phyloP scores from a whole-genome alignment of 306 rosid genomes.

The Acacia crassicarpa region DNA sequence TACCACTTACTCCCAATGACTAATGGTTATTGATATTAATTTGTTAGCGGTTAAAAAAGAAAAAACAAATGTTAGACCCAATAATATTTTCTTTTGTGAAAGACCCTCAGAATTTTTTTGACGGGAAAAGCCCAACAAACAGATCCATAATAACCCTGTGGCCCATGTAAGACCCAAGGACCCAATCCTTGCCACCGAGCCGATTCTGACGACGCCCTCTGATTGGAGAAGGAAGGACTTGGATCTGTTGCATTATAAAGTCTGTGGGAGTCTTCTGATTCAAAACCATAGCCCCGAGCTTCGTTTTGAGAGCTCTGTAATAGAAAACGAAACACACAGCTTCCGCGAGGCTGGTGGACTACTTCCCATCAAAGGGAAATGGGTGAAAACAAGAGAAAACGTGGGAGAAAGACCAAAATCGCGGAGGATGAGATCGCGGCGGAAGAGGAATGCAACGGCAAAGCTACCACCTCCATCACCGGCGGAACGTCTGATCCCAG shows the following conservation, averaged over 20 bases:
- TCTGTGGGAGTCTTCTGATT: not conserved
- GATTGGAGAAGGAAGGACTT: not conserved
- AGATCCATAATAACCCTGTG: not conserved
- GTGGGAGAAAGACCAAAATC: slow-evolving; percentile 50
- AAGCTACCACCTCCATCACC: slow-evolving; percentile 1
- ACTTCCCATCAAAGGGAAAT: slow-evolving; percentile 21
- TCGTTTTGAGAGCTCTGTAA: not conserved
- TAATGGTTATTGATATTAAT: too few species aligned
- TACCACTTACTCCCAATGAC: too few species aligned
- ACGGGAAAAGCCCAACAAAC: not conserved
- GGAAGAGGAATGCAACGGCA: slow-evolving; percentile 32
- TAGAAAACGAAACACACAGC: not conserved
- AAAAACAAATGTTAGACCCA: too few species aligned
- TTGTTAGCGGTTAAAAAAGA: too few species aligned
- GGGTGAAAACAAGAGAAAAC: slow-evolving; percentile 58
- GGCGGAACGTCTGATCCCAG: slow-evolving; percentile 17
- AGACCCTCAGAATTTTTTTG: too few species aligned
- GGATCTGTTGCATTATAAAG: not conserved
- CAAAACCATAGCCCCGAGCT: not conserved
- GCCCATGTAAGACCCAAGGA: not conserved
- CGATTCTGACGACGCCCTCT: not conserved
- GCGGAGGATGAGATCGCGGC: slow-evolving; percentile 32
- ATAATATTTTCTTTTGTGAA: too few species aligned
- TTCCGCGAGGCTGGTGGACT: not conserved
- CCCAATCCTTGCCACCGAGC: not conserved